Evolutionary conservation across 2,329 filamentous ascomycete genomes (phyloP).

Genomic region (Colletotrichum magnum): DNA sequence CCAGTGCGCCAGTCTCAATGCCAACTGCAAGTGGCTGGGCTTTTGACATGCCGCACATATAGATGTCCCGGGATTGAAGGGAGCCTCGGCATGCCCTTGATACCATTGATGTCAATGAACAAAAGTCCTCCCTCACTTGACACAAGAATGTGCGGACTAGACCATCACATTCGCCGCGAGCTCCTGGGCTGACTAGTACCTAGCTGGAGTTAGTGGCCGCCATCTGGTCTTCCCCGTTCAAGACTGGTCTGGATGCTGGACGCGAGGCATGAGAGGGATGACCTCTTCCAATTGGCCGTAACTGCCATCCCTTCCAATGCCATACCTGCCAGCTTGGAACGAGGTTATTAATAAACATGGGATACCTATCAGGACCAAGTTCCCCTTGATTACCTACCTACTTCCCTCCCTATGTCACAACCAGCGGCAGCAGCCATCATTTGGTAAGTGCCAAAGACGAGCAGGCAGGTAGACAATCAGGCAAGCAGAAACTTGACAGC

Average conservation of each 20-base stretch:
- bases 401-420: too few relatives aligned
- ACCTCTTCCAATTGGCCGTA: constrained; percentile 1
- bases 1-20: too few relatives aligned
- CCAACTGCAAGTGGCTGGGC: too few relatives aligned
- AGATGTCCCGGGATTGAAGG: not conserved
- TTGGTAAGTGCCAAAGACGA: not conserved
- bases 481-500: too few relatives aligned
- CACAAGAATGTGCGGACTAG: constrained; percentile 3
- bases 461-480: not conserved
- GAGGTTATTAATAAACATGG: constrained; percentile 12
- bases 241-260: not conserved
- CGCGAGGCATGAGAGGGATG: not conserved
- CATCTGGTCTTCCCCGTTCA: constrained; percentile 3
- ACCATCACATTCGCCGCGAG: not conserved
- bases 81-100: not conserved
- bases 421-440: not conserved
- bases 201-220: not conserved
- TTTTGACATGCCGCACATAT: not conserved
- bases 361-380: constrained; percentile 17
- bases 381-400: constrained; percentile 2
- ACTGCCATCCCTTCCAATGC: constrained; percentile 6
- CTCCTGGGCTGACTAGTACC: not conserved
- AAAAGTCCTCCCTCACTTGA: not conserved
- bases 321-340: not conserved
- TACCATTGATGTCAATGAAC: not conserved